Percentiles rank a stretch among this genome's conserved stretches.
Conservation (phyloP, 768 basidiomycete genomes). For the Galerina sulciceps region DNA sequence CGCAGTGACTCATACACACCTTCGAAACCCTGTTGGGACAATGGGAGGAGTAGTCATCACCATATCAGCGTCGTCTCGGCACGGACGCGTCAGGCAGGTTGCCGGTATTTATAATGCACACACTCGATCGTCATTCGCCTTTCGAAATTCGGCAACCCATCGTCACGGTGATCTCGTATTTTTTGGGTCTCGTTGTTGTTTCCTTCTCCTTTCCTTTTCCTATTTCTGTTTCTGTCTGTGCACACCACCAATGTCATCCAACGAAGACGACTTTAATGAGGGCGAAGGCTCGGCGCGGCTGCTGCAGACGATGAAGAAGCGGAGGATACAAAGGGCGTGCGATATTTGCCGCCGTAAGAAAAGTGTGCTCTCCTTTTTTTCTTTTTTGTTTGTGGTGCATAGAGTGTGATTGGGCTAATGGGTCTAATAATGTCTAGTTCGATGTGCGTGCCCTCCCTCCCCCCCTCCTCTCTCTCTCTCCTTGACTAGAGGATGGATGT, state of each 20-base stretch:
- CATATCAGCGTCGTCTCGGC: neutral
- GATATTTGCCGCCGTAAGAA: constrained; percentile 87
- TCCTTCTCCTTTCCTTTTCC: constrained; percentile 6
- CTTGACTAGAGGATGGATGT: neutral
- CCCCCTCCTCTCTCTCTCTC: no score
- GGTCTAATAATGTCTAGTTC: constrained; percentile 43
- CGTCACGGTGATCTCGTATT: neutral
- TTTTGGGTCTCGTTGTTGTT: constrained; percentile 1
- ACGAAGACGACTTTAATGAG: constrained; percentile 66
- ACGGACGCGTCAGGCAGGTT: constrained; percentile 9
- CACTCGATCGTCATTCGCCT: neutral
- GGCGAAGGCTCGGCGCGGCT: constrained; percentile 32
- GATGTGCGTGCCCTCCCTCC: constrained; percentile 55
- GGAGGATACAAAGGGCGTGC: constrained; percentile 78
- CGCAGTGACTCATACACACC: neutral
- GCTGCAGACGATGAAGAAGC: constrained; percentile 58
- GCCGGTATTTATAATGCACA: constrained; percentile 11
- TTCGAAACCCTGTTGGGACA: neutral
- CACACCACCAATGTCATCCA: constrained; percentile 56
- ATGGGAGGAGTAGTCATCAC: neutral
- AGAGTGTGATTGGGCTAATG: no score
- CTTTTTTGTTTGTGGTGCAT: no score
- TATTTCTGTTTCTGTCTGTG: no score
- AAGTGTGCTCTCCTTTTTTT: constrained; percentile 43
- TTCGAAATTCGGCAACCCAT: no score